phyloP scores from a whole-genome alignment of 495 filamentous ascomycete species.

The Annulohypoxylon bovei region DNA sequence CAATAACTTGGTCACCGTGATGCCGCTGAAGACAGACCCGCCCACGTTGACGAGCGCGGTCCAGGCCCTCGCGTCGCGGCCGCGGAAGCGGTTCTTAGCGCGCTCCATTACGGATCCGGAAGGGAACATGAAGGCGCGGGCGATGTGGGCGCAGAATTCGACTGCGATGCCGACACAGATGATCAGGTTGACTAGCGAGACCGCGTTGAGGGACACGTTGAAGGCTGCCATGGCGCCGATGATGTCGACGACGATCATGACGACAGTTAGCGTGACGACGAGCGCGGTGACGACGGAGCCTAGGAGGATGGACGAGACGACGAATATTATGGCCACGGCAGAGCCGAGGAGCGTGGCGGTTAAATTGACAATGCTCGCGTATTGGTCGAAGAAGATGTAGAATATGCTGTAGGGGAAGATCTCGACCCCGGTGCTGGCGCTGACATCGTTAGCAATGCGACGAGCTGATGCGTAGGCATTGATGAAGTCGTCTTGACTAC shows the following conservation, averaged over 20 bases:
- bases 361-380: slow-evolving; percentile 81
- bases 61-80: slow-evolving; percentile 87
- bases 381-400: slow-evolving; percentile 99
- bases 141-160: slow-evolving; percentile 97
- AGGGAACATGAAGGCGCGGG: slow-evolving; percentile 95
- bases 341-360: slow-evolving; percentile 81
- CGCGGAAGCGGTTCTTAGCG: slow-evolving; percentile 71
- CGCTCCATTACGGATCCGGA: slow-evolving; percentile 78
- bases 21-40: slow-evolving; percentile 92
- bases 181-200: slow-evolving; percentile 95
- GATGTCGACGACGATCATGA: slow-evolving; percentile 95
- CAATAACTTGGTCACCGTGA: slow-evolving; percentile 93
- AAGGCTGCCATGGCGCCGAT: slow-evolving; percentile 92
- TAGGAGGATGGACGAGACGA: slow-evolving; percentile 78
- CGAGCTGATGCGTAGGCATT: slow-evolving; percentile 87
- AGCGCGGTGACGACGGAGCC: slow-evolving; percentile 84
- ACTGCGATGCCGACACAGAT: slow-evolving; percentile 96
- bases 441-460: slow-evolving; percentile 82
- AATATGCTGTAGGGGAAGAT: slow-evolving; percentile 96
- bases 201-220: slow-evolving; percentile 91
- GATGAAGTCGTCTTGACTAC: slow-evolving; percentile 94
- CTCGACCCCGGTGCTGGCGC: slow-evolving; percentile 70
- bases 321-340: slow-evolving; percentile 83
- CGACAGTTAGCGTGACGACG: slow-evolving; percentile 83
- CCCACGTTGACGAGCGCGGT: slow-evolving; percentile 93